Evolutionary conservation across 108 stramenopile species (phyloP).

Genomic region (Halocafeteria seosinensis): DNA sequence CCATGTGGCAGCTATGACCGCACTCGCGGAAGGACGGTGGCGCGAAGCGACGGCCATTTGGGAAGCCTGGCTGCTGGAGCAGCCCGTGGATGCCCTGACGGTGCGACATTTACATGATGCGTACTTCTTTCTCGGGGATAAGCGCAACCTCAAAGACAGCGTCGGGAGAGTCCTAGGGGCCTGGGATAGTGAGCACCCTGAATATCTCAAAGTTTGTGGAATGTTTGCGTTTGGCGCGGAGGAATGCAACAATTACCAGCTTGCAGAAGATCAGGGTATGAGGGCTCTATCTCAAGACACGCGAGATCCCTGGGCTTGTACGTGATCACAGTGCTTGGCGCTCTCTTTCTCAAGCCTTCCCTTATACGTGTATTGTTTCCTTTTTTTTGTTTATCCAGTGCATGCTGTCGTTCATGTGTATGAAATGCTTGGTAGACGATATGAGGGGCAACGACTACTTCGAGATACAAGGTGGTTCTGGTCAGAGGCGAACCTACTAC

Average conservation of each 20-base stretch:
- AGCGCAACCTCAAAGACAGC: neutral
- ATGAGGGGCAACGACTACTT: slow-evolving; percentile 1
- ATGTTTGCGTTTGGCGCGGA: slow-evolving; percentile 2
- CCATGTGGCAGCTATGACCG: neutral
- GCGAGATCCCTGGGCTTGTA: neutral
- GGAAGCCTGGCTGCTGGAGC: slow-evolving; percentile 5
- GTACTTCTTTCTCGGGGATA: slow-evolving; percentile 3
- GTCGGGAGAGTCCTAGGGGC: neutral
- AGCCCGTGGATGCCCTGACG: neutral
- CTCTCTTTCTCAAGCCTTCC: neutral
- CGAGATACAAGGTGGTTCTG: neutral
- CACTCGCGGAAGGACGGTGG: neutral
- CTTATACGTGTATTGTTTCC: neutral
- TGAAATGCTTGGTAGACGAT: neutral
- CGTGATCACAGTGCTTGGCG: neutral
- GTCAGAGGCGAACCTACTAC: neutral
- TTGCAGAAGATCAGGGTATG: slow-evolving; percentile 5
- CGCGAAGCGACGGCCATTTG: neutral
- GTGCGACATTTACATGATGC: neutral
- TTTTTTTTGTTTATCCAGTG: too few species aligned
- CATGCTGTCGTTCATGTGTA: slow-evolving; percentile 4
- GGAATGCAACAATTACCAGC: neutral
- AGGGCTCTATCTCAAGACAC: neutral
- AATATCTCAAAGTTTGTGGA: slow-evolving; percentile 4
- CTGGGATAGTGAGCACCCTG: neutral